Conservation (phyloP, 2,329 filamentous ascomycete species). For the Pestalotiopsis sp. region DNA sequence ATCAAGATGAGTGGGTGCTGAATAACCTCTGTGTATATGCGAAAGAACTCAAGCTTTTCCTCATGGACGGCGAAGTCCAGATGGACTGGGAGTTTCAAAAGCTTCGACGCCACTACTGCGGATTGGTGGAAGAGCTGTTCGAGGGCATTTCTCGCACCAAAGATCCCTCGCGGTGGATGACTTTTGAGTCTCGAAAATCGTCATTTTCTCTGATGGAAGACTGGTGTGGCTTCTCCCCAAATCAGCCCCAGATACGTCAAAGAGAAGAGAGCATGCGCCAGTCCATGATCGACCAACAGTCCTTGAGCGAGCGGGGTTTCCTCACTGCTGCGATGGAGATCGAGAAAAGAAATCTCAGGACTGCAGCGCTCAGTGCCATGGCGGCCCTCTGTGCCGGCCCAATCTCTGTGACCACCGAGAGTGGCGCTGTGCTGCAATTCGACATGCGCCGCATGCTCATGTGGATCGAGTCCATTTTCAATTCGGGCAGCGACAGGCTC, state of each 20-base stretch:
- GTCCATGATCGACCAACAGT: conserved; percentile 79
- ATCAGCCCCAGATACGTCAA: conserved; percentile 78
- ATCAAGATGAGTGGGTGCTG: conserved; percentile 87
- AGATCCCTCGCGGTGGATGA: conserved; percentile 92
- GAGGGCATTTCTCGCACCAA: conserved; percentile 85
- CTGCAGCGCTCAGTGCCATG: conserved; percentile 93
- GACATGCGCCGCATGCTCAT: conserved; percentile 89
- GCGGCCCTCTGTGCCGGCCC: conserved; percentile 86
- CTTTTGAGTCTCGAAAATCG: conserved; percentile 93
- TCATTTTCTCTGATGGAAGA: conserved; percentile 98
- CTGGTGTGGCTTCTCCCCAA: conserved; percentile 97
- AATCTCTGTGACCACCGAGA: conserved; percentile 85
- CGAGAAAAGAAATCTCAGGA: conserved; percentile 89
- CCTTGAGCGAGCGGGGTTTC: conserved; percentile 73
- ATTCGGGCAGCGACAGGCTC: conserved; percentile 86
- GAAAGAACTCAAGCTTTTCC: conserved; percentile 88
- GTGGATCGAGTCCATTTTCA: conserved; percentile 96
- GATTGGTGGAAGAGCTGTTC: conserved; percentile 89
- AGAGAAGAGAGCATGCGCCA: conserved; percentile 88
- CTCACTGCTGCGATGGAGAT: conserved; percentile 93
- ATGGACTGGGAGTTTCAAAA: conserved; percentile 94
- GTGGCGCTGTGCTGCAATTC: conserved; percentile 84
- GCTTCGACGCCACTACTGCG: conserved; percentile 90
- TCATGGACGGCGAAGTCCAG: conserved; percentile 94
- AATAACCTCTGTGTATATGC: conserved; percentile 87